Conservation (phyloP, 768 basidiomycete genomes). For the Trametes coccinea region DNA sequence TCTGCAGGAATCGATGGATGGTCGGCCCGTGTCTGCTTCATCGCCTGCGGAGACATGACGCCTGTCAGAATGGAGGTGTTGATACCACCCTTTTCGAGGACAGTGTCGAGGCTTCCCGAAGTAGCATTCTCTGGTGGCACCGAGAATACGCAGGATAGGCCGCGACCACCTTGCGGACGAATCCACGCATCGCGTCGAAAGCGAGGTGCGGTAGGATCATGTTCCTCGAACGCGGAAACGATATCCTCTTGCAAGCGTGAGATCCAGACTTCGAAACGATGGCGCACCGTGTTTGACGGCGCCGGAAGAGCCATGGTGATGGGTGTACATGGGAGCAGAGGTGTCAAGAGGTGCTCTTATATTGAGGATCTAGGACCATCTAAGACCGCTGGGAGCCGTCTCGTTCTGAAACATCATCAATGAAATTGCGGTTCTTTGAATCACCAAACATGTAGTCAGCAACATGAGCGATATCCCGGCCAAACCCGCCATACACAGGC, state of each 20-base stretch:
- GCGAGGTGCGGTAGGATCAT: conserved; percentile 69
- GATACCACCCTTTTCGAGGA: conserved; percentile 95
- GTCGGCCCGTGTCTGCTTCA: conserved; percentile 94
- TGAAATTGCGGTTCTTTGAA: too few species aligned
- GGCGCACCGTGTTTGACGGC: conserved; percentile 49
- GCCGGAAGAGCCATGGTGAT: too few species aligned
- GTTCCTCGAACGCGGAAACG: conserved; percentile 69
- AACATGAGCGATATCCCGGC: too few species aligned
- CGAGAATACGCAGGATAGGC: conserved; percentile 82
- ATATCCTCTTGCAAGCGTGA: conserved; percentile 76
- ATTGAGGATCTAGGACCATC: too few species aligned
- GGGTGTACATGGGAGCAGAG: too few species aligned
- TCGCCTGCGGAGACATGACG: conserved; percentile 80
- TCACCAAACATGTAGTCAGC: too few species aligned
- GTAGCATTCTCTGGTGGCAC: conserved; percentile 41
- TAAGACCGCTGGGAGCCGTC: too few species aligned
- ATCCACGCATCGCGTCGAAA: conserved; percentile 86
- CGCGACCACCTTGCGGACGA: conserved; percentile 71
- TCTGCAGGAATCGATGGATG: conserved; percentile 59
- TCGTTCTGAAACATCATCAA: too few species aligned
- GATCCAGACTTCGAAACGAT: conserved; percentile 76
- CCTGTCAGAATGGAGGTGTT: conserved; percentile 94
- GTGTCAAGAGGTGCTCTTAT: too few species aligned
- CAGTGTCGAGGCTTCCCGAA: conserved; percentile 35
- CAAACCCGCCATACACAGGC: too few species aligned